Percentiles rank a stretch among this genome's conserved stretches.
Conservation (phyloP, 495 filamentous ascomycete species). For the Penicillium mononematosum region DNA sequence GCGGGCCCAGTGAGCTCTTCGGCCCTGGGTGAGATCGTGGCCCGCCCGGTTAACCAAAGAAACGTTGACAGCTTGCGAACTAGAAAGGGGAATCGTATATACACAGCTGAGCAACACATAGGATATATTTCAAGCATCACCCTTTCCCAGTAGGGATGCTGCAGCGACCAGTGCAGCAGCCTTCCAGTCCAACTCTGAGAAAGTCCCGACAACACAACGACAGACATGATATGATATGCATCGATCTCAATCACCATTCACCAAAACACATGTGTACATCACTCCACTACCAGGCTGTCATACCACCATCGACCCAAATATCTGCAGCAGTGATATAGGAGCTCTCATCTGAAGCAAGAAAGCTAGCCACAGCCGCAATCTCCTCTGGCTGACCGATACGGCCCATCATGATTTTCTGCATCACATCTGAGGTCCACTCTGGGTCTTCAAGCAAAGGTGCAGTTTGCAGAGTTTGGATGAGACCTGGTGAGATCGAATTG, state of each 20-base stretch:
- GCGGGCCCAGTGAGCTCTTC: no score
- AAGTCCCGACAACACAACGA: not conserved
- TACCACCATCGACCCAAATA: slow-evolving; percentile 61
- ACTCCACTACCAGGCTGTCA: not conserved
- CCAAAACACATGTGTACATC: not conserved
- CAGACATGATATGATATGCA: not conserved
- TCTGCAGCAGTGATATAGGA: slow-evolving; percentile 86
- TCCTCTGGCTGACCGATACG: slow-evolving; percentile 94
- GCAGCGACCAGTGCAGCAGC: not conserved
- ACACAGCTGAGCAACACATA: not conserved
- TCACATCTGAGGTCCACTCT: not conserved
- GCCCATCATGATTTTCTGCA: slow-evolving; percentile 38
- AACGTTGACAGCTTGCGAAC: not conserved
- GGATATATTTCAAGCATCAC: not conserved
- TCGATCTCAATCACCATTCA: not conserved
- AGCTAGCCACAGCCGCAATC: slow-evolving; percentile 87
- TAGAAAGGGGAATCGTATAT: no score
- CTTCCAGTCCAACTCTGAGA: not conserved
- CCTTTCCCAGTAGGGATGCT: not conserved
- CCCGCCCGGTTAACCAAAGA: slow-evolving; percentile 22
- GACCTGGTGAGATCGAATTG: not conserved
- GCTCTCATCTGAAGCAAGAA: slow-evolving; percentile 86
- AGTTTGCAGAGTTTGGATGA: not conserved
- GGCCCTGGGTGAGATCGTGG: slow-evolving; percentile 22
- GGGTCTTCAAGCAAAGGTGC: not conserved